Base-by-base conservation (phyloP, 768 basidiomycete genomes). In the Coprinellus aureogranulatus region DNA sequence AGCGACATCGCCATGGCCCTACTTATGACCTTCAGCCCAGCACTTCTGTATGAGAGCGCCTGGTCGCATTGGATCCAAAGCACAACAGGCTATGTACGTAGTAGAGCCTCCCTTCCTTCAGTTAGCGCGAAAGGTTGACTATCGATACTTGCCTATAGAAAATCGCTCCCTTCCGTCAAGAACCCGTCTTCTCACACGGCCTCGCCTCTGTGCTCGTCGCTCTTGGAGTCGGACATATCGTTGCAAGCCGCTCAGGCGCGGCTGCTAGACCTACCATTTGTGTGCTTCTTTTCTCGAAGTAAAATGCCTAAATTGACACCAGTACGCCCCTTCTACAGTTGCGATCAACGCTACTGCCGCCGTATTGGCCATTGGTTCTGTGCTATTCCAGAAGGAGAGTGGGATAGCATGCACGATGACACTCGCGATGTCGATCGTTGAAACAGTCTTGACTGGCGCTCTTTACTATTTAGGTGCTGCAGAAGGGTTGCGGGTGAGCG, bases 361-460 rank as follows among this genome's bases (percentile, higher is more conserved):
- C 14, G 5, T 49, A 9, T 22, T 30, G 9, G 14, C 26, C 27
- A 20, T 49, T 16, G 9, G 8, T 9, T 49, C 48, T n/a, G 3
- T n/a, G 10, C 3, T 49, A 20, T 18, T 49, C 4, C 48, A 49
- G 26, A 49, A 49, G 28, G 48, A 49, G 22, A 16, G 14, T 18
- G 27, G 48, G 26, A 16, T 49, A 28, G 48, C 48, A 9, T 49
- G 48, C n/a, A 49, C 48, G 48, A 49, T 49, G 48, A 49, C 48
- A 18, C 14, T 49, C 26, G 31, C 48, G 16, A 28, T 49, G 25
- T 25, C 26, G 1, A 12, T 49, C 14, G 14, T 31, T 11, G 11
- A 49, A 28, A 49, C 6, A 18, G 26, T 31, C 18, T 10, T 28
- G 2, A 49, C 26, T 11, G 8, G 4, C 14, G 6, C 28, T 28